Base-by-base conservation (phyloP, 1,139 yeast species). In the Suhomyces maxii region DNA sequence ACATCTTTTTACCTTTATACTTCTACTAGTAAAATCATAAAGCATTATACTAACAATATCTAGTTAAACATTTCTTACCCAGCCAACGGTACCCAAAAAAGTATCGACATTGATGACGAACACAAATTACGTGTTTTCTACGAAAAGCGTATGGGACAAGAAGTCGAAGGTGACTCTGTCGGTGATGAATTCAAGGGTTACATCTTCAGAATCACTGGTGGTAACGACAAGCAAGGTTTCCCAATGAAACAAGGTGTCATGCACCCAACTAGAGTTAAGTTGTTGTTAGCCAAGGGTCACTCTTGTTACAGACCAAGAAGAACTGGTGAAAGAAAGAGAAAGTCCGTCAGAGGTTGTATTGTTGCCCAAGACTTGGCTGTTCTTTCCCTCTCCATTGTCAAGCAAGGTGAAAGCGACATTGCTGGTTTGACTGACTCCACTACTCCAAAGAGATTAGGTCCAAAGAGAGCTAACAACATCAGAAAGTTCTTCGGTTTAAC, bases 201-300 rank as follows among this genome's bases (percentile, higher is more conserved):
- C 91, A 78, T 90, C 73, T 91, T 93, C 89, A 93, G 85, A 84
- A 91, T 93, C 78, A 81, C 98, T 66, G 99, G 99, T 74, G 99
- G 99, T 86, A 95, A 95, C 88, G 99, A 93, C 83, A 93, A 93
- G 83, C 99, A 93, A 84, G 99, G 99, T 83, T 95, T 93, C 97
- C 98, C 99, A 81, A 93, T 95, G 99, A 93, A 91, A 80, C 99
- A 93, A 82, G 97, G 97, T 86, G 99, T 93, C 62, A 83, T 93
- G 85, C 95, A 89, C 83, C 98, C 99, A 79, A 89, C 95, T 85
- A 95, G 99, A 87, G 98, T 95, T 69, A 90, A 89, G 77, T 86
- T 93, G 69, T 84, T 95, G 74, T 83, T 93, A 74, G 76, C 96
- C 66, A 85, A 89, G 80, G 97, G 95, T 70, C 88, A 82, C 84